These are phyloP conservation scores for Nemania abortiva DNA, from an alignment of 2,329 filamentous ascomycete species.

Conservation along the genomic window DNA sequence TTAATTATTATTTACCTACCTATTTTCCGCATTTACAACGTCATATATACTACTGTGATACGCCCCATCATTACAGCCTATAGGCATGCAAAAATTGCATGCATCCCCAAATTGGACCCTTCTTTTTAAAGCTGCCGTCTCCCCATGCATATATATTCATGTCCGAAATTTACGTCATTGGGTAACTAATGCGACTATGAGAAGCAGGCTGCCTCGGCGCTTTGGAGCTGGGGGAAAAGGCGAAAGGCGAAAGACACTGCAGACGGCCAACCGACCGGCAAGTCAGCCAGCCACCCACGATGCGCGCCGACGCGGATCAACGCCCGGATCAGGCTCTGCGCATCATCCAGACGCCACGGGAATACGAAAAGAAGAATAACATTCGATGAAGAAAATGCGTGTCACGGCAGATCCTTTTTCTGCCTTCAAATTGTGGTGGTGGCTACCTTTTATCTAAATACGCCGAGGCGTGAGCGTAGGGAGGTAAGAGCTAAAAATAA, in stretches of 20 bases:
- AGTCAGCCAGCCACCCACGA: background rate
- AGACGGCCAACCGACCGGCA: constrained; percentile 25
- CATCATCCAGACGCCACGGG: background rate
- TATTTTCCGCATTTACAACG: constrained; percentile 3
- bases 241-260: background rate
- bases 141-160: background rate
- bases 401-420: background rate
- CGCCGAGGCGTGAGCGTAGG: constrained; percentile 13
- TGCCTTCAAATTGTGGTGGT: background rate
- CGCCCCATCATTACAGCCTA: background rate
- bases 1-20: too few species aligned
- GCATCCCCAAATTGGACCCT: constrained; percentile 22
- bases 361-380: background rate
- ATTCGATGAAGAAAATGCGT: background rate
- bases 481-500: constrained; percentile 25
- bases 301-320: background rate
- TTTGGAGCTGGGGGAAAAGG: background rate
- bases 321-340: constrained; percentile 15
- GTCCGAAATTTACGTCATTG: constrained; percentile 25
- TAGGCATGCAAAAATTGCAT: background rate
- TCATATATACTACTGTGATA: background rate
- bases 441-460: background rate
- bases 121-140: background rate
- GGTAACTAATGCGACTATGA: background rate
- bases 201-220: constrained; percentile 32